Conservation (phyloP, 2,329 filamentous ascomycete species). For the Teratosphaeria pseudoeucalypti region DNA sequence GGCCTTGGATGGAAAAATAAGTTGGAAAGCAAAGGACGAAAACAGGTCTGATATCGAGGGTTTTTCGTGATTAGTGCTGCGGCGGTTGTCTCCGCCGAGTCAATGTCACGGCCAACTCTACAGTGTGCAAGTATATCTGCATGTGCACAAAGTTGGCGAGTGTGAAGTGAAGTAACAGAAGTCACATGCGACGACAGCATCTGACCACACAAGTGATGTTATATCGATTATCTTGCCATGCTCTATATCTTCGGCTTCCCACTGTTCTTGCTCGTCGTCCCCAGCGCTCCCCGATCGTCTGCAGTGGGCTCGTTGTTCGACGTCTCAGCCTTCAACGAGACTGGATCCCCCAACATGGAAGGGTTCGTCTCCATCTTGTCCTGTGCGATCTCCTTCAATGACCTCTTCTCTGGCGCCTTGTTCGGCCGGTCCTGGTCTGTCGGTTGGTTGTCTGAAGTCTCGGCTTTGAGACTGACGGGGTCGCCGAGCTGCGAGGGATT, state of each 20-base stretch:
- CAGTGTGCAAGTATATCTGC: background rate
- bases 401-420: conserved; percentile 8
- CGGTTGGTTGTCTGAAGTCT: conserved; percentile 22
- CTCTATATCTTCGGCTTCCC: conserved; percentile 25
- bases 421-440: conserved; percentile 16
- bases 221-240: background rate
- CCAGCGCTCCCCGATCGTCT: conserved; percentile 19
- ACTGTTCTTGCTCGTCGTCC: conserved; percentile 6
- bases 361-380: conserved; percentile 19
- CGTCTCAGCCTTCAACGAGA: conserved; percentile 27
- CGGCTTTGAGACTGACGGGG: conserved; percentile 26
- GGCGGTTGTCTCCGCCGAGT: background rate
- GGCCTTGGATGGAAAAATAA: background rate
- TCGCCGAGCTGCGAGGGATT: conserved; percentile 27
- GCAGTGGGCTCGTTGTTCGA: conserved; percentile 18
- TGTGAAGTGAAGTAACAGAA: background rate
- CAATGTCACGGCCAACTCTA: background rate
- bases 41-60: background rate
- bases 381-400: conserved; percentile 17
- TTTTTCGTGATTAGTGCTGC: background rate
- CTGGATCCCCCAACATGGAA: conserved; percentile 23
- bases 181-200: background rate
- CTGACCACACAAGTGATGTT: background rate
- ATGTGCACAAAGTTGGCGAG: background rate
- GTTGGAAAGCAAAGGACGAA: background rate